Evolutionary conservation across 345 rosid species (phyloP), one percentile per base, ranked within the genome.

Genomic region (Sonneratia caseolaris): DNA sequence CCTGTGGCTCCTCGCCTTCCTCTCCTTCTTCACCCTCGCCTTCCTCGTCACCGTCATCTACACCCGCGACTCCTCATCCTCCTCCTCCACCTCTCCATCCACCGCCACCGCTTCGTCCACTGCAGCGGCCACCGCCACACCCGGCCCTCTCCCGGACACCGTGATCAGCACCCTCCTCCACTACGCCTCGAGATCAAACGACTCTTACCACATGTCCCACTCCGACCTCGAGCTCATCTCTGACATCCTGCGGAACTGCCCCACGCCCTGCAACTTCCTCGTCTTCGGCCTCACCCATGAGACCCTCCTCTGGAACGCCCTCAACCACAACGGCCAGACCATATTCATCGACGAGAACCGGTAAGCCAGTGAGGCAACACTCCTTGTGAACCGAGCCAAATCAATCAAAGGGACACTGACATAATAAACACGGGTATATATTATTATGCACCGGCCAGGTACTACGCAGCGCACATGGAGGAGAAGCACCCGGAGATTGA

Each of bases 271-370:
- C 72, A 95, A 95, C 69, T 79, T 95, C 73, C 89, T 95, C 0
- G 90, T 95, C 4, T 95, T 95, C 64, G 99, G 99, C 3, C 83
- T 95, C 21, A 91, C 99, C 0, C 96, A 82, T 73, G 99, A 95
- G 75, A 91, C 99, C 71, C 96, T 90, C 71, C 89, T 95, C 75
- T 92, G 99, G 99, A 90, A 90, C 65, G 80, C 99, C 0, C 82
- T 95, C 14, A 95, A 95, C 75, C 90, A 88, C 83, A 84, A 92
- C 38, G 99, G 99, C 9, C 86, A 92, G 5, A 92, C 99, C 0
- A 88, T 95, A 11, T 92, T 83, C 83, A 81, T 95, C 74, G 99
- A 95, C 1, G 99, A 95, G 77, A 95, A 95, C 64, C 81, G 97
- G 8, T 68, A 42, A 42, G 32, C 32, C 1, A 27, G 32, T 27